Evolutionary conservation across 805 yeast species (phyloP).

Genomic region (Candida orba): DNA sequence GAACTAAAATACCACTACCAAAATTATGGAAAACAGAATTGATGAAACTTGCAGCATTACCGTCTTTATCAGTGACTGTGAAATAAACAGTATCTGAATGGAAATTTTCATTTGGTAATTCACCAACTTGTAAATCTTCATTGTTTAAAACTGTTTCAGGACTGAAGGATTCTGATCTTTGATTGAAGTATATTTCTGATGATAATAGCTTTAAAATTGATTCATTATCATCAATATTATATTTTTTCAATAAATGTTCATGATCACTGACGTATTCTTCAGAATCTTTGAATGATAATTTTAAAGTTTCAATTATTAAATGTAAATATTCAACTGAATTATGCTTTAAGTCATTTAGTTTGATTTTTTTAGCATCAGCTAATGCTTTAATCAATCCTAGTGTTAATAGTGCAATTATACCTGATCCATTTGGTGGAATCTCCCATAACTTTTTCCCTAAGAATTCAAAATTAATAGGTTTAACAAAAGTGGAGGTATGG

Average conservation of each 20-base stretch:
- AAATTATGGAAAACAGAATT: slow-evolving; percentile 65
- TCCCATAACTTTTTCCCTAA: slow-evolving; percentile 62
- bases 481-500: slow-evolving; percentile 57
- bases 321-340: slow-evolving; percentile 70
- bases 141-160: slow-evolving; percentile 34
- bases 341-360: slow-evolving; percentile 40
- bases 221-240: slow-evolving; percentile 25
- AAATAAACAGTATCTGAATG: slow-evolving; percentile 68
- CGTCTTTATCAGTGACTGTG: slow-evolving; percentile 54
- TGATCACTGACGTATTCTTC: slow-evolving; percentile 69
- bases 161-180: slow-evolving; percentile 42
- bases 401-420: slow-evolving; percentile 66
- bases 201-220: slow-evolving; percentile 38
- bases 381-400: slow-evolving; percentile 58
- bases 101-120: slow-evolving; percentile 48
- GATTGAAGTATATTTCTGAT: slow-evolving; percentile 36
- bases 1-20: slow-evolving; percentile 66
- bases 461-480: slow-evolving; percentile 51
- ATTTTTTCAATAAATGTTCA: slow-evolving; percentile 29
- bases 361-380: slow-evolving; percentile 36
- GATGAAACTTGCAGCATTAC: slow-evolving; percentile 79
- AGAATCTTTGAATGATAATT: slow-evolving; percentile 66
- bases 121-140: slow-evolving; percentile 36
- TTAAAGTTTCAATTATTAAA: slow-evolving; percentile 60
- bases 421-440: slow-evolving; percentile 82